phyloP scores from a whole-genome alignment of 108 stramenopile genomes.

The Parmales sp. region DNA sequence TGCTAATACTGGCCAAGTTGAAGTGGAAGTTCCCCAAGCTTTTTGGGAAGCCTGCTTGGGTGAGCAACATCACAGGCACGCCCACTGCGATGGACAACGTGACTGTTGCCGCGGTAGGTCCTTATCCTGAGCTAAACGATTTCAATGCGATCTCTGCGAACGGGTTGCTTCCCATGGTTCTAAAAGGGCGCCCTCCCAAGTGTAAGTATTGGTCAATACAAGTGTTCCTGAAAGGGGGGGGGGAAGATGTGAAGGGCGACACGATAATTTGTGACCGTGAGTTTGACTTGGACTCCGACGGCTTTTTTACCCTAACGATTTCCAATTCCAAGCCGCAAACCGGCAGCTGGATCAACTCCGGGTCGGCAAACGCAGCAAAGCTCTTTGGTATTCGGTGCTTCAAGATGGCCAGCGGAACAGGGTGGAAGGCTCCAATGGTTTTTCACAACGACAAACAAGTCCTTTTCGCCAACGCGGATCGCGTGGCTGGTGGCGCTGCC shows the following conservation, averaged over 20 bases:
- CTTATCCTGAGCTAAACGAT: slow-evolving; percentile 2
- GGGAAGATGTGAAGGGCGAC: neutral
- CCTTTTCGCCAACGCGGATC: neutral
- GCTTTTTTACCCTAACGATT: neutral
- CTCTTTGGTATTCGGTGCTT: neutral
- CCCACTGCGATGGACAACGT: neutral
- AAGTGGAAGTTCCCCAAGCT: neutral
- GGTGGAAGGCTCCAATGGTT: neutral
- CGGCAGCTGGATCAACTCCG: slow-evolving; percentile 9
- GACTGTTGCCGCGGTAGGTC: neutral
- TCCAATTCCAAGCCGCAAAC: neutral
- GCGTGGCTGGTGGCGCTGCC: neutral
- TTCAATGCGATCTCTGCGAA: slow-evolving; percentile 8
- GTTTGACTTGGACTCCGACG: neutral
- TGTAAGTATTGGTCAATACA: neutral
- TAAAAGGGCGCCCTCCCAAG: neutral
- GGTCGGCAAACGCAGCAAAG: neutral
- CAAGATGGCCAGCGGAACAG: neutral
- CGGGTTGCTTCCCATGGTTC: neutral
- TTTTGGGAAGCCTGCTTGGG: neutral
- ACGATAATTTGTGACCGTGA: neutral
- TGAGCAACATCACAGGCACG: neutral
- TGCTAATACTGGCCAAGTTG: neutral
- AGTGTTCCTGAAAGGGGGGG: neutral
- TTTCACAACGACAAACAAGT: neutral